These are phyloP conservation scores for Alternaria sp. DNA, from an alignment of 2,329 filamentous ascomycete genomes.

Conservation along the genomic window DNA sequence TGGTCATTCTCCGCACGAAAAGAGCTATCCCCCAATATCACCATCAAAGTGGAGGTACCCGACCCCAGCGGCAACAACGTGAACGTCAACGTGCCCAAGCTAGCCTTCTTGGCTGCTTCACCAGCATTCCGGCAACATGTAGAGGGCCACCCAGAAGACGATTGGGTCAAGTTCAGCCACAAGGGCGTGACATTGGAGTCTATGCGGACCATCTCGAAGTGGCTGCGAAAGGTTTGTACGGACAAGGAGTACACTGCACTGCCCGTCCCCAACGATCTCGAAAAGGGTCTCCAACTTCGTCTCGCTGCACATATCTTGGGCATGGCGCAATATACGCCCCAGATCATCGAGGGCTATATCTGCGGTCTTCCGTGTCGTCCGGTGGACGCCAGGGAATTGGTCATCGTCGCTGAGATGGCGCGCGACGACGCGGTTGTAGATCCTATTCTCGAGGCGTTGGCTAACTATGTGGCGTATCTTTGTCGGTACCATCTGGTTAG, in stretches of 20 bases:
- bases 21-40: constrained; percentile 6
- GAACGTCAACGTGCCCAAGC: constrained; percentile 11
- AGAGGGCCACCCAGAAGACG: background rate
- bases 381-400: background rate
- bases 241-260: constrained; percentile 2
- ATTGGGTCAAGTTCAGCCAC: constrained; percentile 4
- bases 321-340: constrained; percentile 15
- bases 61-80: constrained; percentile 1
- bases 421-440: constrained; percentile 4
- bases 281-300: constrained; percentile 8
- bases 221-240: constrained; percentile 9
- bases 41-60: constrained; percentile 9
- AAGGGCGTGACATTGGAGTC: constrained; percentile 2
- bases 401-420: constrained; percentile 4
- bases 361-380: background rate
- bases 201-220: constrained; percentile 9
- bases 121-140: constrained; percentile 7
- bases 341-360: constrained; percentile 8
- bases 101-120: constrained; percentile 16
- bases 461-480: constrained; percentile 13
- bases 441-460: constrained; percentile 11
- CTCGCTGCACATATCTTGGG: constrained; percentile 12
- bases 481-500: constrained; percentile 10
- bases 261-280: background rate
- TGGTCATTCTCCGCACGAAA: constrained; percentile 16